Base-by-base conservation (phyloP, 2,329 filamentous ascomycete genomes). In the Hymenotorrendiella dingleyae region DNA sequence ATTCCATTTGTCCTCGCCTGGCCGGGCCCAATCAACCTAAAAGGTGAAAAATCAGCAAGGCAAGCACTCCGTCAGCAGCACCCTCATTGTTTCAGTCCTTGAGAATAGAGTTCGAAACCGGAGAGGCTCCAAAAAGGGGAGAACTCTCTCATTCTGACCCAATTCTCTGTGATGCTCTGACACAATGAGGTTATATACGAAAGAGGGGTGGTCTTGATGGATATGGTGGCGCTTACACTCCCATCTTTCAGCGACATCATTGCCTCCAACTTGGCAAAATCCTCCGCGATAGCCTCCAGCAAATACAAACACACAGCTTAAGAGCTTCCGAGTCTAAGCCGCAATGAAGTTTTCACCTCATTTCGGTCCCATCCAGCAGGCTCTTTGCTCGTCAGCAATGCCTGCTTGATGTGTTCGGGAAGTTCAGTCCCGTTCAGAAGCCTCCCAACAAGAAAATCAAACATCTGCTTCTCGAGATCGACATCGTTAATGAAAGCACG, bases 201-300 rank as follows among this genome's bases (percentile, higher is more conserved):
- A n/a, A n/a, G n/a, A n/a, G n/a, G n/a, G n/a, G n/a, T n/a, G n/a
- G n/a, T n/a, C n/a, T n/a, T n/a, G n/a, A n/a, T 36, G 14, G 21
- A 6, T 11, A 9, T 36, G 12, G 5, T 17, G 26, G 22, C 20
- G 37, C 43, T 14, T 38, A 57, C 54, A 26, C 46, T 40, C 19
- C 54, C 54, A 48, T 58, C 44, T 40, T 54, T 55, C 29, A 53
- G 29, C 4, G 34, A 47, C 27, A 56, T 35, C 12, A 58, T 23
- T 11, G 26, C 37, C 22, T 56, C 22, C 34, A 56, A 29, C 19
- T 55, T 46, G n/a, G 14, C 23, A 29, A 54, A 48, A 21, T 53
- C 35, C 7, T 43, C 17, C 23, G 45, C 42, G 40, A 56, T 55
- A 4, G 28, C 49, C 16, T 40, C 44, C 2, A 58, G 46, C 5